phyloP scores from a whole-genome alignment of 2,329 filamentous ascomycete genomes.

The Pyricularia sp. region DNA sequence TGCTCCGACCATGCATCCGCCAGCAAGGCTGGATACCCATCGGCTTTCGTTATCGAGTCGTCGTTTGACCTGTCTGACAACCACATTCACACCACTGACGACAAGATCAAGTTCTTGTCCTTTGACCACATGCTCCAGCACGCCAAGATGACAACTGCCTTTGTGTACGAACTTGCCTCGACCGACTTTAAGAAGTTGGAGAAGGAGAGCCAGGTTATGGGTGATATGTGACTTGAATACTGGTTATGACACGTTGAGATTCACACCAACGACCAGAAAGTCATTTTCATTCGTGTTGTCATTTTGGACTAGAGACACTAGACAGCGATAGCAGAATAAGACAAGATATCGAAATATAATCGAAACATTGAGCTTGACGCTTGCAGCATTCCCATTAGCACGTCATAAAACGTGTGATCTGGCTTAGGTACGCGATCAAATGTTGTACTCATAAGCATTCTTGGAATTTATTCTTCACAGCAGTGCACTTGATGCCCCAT shows the following conservation, averaged over 20 bases:
- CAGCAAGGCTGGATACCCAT: constrained; percentile 51
- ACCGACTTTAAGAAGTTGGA: constrained; percentile 20
- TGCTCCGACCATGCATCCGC: constrained; percentile 60
- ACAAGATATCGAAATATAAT: not conserved
- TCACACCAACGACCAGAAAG: not conserved
- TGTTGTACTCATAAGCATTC: not conserved
- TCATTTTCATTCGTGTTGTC: not conserved
- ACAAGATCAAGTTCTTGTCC: constrained; percentile 55
- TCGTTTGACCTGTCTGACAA: constrained; percentile 48
- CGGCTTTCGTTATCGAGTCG: constrained; percentile 51
- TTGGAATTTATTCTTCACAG: not conserved
- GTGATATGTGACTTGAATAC: constrained; percentile 10
- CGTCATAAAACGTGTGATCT: not conserved
- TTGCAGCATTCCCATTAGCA: not conserved
- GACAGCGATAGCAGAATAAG: not conserved
- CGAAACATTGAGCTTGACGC: not conserved
- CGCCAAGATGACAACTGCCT: constrained; percentile 35
- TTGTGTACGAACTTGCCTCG: constrained; percentile 32
- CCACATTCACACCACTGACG: constrained; percentile 61
- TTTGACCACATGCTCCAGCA: constrained; percentile 56
- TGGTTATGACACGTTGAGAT: not conserved
- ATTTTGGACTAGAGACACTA: not conserved
- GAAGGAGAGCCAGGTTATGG: constrained; percentile 9
- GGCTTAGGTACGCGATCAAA: not conserved
- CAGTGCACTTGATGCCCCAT: not conserved